Percentiles rank a stretch among this genome's conserved stretches.
These are phyloP conservation scores for Phoenix roebelenii DNA, from an alignment of 176 grass and related monocot species.

Conservation along the genomic window DNA sequence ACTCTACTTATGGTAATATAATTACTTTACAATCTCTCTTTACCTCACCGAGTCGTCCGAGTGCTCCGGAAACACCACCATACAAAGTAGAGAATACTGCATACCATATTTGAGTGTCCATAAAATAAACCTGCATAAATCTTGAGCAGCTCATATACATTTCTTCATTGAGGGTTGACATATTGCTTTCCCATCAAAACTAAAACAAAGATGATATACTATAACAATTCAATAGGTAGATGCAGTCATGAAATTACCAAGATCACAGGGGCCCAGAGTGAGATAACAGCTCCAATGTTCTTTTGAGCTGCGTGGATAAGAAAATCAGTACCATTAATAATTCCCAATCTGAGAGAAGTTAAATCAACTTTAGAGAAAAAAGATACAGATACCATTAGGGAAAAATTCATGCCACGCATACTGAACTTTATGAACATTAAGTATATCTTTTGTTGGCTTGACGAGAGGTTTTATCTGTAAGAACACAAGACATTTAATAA, in stretches of 20 bases:
- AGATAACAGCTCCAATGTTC: constrained; percentile 71
- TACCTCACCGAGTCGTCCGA: constrained; percentile 93
- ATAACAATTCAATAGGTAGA: too few relatives aligned
- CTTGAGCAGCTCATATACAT: background rate
- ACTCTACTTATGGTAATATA: too few relatives aligned
- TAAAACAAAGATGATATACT: too few relatives aligned
- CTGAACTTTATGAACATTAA: constrained; percentile 63
- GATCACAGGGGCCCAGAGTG: constrained; percentile 83
- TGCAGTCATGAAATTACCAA: constrained; percentile 31
- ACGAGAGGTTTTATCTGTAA: constrained; percentile 90
- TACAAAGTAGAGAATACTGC: constrained; percentile 86
- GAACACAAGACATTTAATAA: constrained; percentile 9
- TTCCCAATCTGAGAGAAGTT: background rate
- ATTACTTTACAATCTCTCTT: background rate
- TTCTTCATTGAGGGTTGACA: too few relatives aligned
- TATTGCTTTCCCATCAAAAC: too few relatives aligned
- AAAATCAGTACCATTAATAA: constrained; percentile 11
- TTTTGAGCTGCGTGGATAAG: constrained; percentile 49
- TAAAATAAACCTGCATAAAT: constrained; percentile 73
- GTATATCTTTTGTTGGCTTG: constrained; percentile 86
- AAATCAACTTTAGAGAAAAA: background rate
- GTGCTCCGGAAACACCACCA: constrained; percentile 87
- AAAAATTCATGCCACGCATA: constrained; percentile 98
- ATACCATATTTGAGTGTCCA: constrained; percentile 99
- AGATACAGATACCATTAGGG: constrained; percentile 55